phyloP scores from a whole-genome alignment of 345 rosid genomes.

The Crucihimalaya himalaica region DNA sequence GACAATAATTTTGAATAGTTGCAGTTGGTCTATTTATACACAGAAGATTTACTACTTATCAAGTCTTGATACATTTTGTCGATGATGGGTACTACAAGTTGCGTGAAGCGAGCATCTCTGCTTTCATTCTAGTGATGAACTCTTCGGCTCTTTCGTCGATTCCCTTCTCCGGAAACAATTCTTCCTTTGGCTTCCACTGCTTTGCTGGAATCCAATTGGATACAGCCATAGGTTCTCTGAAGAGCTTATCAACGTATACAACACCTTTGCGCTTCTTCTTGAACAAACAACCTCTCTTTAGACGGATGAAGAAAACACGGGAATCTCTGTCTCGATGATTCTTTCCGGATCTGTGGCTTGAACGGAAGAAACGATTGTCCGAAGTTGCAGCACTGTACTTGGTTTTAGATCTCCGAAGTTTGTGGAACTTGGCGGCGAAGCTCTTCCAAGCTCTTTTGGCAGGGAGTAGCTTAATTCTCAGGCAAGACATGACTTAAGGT shows the following conservation, averaged over 20 bases:
- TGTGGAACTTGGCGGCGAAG: slow-evolving; percentile 60
- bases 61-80: not conserved
- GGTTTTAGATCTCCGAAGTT: slow-evolving; percentile 45
- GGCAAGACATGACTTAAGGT: slow-evolving; percentile 51
- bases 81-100: slow-evolving; percentile 34
- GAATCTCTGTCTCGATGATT: slow-evolving; percentile 2
- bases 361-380: not conserved
- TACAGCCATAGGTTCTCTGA: slow-evolving; percentile 28
- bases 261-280: slow-evolving; percentile 45
- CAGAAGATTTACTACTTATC: not conserved
- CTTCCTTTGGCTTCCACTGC: slow-evolving; percentile 34
- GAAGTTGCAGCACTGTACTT: not conserved
- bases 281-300: slow-evolving; percentile 28
- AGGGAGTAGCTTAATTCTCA: slow-evolving; percentile 52
- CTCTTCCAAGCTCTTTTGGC: slow-evolving; percentile 77
- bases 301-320: slow-evolving; percentile 47
- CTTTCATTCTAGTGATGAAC: slow-evolving; percentile 62
- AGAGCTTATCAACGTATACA: slow-evolving; percentile 60
- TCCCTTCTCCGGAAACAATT: slow-evolving; percentile 47
- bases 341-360: not conserved
- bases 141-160: slow-evolving; percentile 79
- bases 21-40: not conserved
- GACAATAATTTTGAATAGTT: not conserved
- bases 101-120: slow-evolving; percentile 54
- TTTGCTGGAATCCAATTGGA: slow-evolving; percentile 43